Percentiles rank a stretch among this genome's conserved stretches.
These are phyloP conservation scores for Neofusicoccum kwambonambiense DNA, from an alignment of 2,329 filamentous ascomycete genomes.

Conservation along the genomic window DNA sequence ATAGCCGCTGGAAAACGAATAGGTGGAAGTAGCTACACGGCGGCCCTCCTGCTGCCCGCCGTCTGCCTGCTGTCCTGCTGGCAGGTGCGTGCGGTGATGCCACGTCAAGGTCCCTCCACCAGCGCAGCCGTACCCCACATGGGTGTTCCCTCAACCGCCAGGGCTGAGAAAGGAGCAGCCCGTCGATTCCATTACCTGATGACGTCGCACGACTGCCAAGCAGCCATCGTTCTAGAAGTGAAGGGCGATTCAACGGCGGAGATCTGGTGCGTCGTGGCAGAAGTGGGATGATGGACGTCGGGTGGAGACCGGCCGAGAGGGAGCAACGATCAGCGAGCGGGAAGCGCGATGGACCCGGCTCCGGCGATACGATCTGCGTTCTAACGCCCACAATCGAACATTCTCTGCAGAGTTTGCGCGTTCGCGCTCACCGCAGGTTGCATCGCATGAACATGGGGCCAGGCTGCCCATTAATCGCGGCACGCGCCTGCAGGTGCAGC, in stretches of 20 bases:
- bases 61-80: background rate
- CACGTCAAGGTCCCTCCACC: constrained; percentile 4
- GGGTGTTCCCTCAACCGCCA: background rate
- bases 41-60: background rate
- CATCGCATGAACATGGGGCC: background rate
- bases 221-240: background rate
- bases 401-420: constrained; percentile 13
- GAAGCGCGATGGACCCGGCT: constrained; percentile 2
- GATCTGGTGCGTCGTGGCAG: background rate
- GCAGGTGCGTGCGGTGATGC: constrained; percentile 1
- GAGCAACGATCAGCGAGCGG: background rate
- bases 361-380: constrained; percentile 12
- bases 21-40: background rate
- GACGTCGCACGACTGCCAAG: background rate
- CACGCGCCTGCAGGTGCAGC: background rate
- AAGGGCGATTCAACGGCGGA: background rate
- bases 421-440: constrained; percentile 11
- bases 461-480: background rate
- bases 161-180: background rate
- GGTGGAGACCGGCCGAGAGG: constrained; percentile 5
- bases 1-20: background rate
- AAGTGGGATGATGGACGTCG: constrained; percentile 11
- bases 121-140: background rate
- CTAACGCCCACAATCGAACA: constrained; percentile 12
- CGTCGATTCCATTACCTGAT: background rate